These are phyloP conservation scores for Ascochyta pisi DNA, from an alignment of 2,329 filamentous ascomycete genomes.

Conservation along the genomic window DNA sequence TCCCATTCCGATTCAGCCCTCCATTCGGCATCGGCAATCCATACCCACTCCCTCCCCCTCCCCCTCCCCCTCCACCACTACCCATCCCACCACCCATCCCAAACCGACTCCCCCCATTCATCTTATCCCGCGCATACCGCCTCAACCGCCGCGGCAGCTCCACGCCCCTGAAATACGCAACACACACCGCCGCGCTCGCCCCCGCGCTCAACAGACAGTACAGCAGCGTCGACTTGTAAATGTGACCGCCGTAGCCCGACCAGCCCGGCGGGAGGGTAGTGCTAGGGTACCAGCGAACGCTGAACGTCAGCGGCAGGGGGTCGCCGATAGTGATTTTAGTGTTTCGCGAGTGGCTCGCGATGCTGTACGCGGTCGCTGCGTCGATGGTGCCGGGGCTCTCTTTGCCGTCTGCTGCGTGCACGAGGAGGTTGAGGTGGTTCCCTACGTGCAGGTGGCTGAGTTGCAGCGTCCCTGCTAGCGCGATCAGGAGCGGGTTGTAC, in stretches of 20 bases:
- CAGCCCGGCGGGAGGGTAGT: conserved; percentile 69
- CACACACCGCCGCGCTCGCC: conserved; percentile 58
- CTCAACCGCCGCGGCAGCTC: conserved; percentile 60
- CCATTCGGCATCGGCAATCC: conserved; percentile 42
- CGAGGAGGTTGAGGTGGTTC: conserved; percentile 85
- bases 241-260: conserved; percentile 59
- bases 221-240: conserved; percentile 58
- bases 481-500: conserved; percentile 86
- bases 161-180: conserved; percentile 62
- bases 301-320: conserved; percentile 77
- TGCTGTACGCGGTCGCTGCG: conserved; percentile 85
- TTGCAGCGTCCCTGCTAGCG: conserved; percentile 87
- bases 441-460: conserved; percentile 84
- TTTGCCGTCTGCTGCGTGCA: conserved; percentile 69
- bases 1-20: conserved; percentile 41
- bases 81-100: conserved; percentile 38
- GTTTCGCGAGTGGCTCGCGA: conserved; percentile 66
- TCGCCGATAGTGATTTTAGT: conserved; percentile 85
- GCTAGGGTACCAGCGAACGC: conserved; percentile 85
- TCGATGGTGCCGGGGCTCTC: conserved; percentile 76
- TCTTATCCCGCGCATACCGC: conserved; percentile 64
- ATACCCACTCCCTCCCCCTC: conserved; percentile 38
- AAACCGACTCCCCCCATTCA: conserved; percentile 48
- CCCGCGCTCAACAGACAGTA: conserved; percentile 58
- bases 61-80: too few relatives aligned